Evolutionary conservation across 257 asterid species (phyloP), one percentile per base, ranked within the genome.

Genomic region (Salvia hispanica): DNA sequence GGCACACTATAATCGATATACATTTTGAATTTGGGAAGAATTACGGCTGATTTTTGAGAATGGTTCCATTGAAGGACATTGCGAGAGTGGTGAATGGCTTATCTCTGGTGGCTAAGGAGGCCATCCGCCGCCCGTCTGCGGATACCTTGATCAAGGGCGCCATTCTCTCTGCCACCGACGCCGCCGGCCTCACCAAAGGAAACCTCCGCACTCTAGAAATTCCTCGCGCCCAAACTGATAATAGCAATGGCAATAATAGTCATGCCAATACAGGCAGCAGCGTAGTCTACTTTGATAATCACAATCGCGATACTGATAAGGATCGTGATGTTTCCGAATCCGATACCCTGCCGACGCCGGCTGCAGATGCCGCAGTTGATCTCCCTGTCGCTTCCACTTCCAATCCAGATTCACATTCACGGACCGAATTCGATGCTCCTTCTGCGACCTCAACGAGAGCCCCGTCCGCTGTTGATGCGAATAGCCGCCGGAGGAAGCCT

Each of bases 161-260:
- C 28, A 25, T 92, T 47, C 85, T 91, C 74, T 83, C 93, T 60
- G 96, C 84, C 76, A 69, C 98, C 50, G 91, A 89, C 72, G 52
- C 80, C 33, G 72, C 85, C 39, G 96, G 98, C 3, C 82, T 89
- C 71, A 92, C 98, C 66, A 83, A 76, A 72, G 97, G 98, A 67
- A 83, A 60, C 47, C 77, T 82, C 66, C 87, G 76, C 40, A 81
- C 57, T 28, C 15, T 86, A 56, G 75, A 81, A 28, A 5, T 69
- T 44, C 61, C 54, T 37, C 28, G 44, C 21, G 21, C 39, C 72
- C 58, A 31, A 31, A 52, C 39, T 59, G 72, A 67, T 67, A 18
- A 37, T 39, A 25, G 25, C 33, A 44, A 42, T 68, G 1, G 21
- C 1, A 63, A 56, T 69, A 33, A 36, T 37, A 21, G 31, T 15